Conservation (phyloP, 2,329 filamentous ascomycete genomes). For the Paramyrothecium roridum region DNA sequence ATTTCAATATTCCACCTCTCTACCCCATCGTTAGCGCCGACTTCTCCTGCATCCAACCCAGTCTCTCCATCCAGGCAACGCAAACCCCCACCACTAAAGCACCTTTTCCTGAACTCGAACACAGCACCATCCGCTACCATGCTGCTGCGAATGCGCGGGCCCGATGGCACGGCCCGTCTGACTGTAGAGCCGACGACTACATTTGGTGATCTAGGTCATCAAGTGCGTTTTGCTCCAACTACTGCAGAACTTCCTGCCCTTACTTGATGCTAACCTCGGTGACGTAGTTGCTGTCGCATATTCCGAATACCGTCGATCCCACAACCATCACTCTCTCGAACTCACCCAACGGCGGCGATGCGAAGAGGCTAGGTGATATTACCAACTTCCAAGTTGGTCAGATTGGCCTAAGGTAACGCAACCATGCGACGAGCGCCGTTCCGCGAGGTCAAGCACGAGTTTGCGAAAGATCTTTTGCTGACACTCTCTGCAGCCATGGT, state of each 20-base stretch:
- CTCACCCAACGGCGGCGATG: constrained; percentile 54
- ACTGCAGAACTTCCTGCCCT: neutral
- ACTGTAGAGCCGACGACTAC: constrained; percentile 71
- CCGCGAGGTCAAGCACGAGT: neutral
- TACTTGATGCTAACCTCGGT: neutral
- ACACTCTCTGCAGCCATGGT: constrained; percentile 62
- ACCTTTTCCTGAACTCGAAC: neutral
- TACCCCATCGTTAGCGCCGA: neutral
- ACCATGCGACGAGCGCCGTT: constrained; percentile 7
- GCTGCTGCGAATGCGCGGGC: constrained; percentile 83
- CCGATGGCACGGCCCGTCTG: constrained; percentile 88
- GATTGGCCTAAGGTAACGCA: constrained; percentile 55
- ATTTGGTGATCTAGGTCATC: constrained; percentile 60
- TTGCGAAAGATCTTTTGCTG: constrained; percentile 8
- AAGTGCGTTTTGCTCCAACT: constrained; percentile 33
- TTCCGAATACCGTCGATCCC: constrained; percentile 61
- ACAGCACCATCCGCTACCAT: constrained; percentile 44
- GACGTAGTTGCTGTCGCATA: constrained; percentile 50
- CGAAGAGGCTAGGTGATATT: constrained; percentile 57
- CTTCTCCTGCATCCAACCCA: neutral
- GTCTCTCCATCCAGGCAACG: neutral
- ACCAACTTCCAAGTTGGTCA: constrained; percentile 51
- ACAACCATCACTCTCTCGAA: constrained; percentile 61
- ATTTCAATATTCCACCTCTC: neutral
- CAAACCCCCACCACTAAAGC: neutral